These are phyloP conservation scores for Ceratocystis variospora DNA, from an alignment of 2,329 filamentous ascomycete genomes.

Conservation along the genomic window DNA sequence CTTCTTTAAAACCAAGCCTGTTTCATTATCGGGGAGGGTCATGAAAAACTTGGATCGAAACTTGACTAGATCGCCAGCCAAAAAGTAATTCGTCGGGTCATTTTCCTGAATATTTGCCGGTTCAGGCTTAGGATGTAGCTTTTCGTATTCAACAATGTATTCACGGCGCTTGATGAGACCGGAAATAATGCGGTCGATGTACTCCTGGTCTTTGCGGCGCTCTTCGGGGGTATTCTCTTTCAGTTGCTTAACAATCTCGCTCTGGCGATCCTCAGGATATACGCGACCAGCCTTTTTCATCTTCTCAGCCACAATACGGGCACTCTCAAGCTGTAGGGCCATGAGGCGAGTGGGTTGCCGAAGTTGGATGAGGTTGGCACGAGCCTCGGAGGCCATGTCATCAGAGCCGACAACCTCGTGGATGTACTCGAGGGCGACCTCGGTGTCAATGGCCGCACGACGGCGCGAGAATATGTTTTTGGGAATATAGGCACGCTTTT, in stretches of 20 bases:
- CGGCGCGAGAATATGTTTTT: slow-evolving; percentile 40
- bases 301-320: slow-evolving; percentile 28
- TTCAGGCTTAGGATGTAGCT: background rate
- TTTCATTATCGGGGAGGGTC: slow-evolving; percentile 15
- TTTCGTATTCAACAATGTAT: background rate
- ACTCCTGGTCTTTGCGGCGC: slow-evolving; percentile 4
- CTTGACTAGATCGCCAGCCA: background rate
- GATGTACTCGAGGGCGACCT: slow-evolving; percentile 46
- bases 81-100: slow-evolving; percentile 14
- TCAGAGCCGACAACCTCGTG: slow-evolving; percentile 42
- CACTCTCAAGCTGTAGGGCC: slow-evolving; percentile 36
- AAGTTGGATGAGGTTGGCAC: slow-evolving; percentile 19
- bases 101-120: background rate
- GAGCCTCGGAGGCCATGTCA: slow-evolving; percentile 21
- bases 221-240: background rate
- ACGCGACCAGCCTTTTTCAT: slow-evolving; percentile 31
- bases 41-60: slow-evolving; percentile 10
- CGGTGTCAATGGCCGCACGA: slow-evolving; percentile 44
- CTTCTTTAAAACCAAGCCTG: slow-evolving; percentile 7
- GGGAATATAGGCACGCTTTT: slow-evolving; percentile 48
- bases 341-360: slow-evolving; percentile 31
- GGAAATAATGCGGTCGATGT: slow-evolving; percentile 7
- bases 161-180: background rate
- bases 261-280: slow-evolving; percentile 35
- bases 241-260: slow-evolving; percentile 23